Evolutionary conservation across 345 rosid genomes (phyloP).

Genomic region (Odontarrhena argentea): DNA sequence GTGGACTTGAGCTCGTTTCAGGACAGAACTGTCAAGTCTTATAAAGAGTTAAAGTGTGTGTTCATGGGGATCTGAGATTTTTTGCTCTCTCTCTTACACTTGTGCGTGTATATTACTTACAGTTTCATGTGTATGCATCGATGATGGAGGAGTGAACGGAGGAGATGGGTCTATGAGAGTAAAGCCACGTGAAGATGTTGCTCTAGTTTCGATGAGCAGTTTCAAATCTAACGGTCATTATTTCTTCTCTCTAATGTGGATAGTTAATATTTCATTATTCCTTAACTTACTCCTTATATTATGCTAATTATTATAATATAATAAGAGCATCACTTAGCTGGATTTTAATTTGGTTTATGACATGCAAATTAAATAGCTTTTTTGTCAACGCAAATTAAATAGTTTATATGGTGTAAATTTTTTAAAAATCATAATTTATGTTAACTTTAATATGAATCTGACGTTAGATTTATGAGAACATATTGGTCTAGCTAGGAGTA

Average conservation of each 20-base stretch:
- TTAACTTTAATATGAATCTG: too few species aligned
- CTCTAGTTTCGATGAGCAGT: conserved; percentile 31
- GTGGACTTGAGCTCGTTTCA: not conserved
- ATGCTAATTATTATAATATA: not conserved
- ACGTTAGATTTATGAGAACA: too few species aligned
- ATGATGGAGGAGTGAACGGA: conserved; percentile 38
- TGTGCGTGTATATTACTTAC: conserved; percentile 17
- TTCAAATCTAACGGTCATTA: conserved; percentile 33
- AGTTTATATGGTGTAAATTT: too few species aligned
- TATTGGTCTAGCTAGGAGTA: too few species aligned
- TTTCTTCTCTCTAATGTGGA: not conserved
- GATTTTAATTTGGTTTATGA: not conserved
- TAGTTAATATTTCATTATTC: not conserved
- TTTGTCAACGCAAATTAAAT: too few species aligned
- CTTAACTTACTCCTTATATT: conserved; percentile 7
- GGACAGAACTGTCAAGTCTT: not conserved
- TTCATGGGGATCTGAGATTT: conserved; percentile 39
- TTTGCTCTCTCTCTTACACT: not conserved
- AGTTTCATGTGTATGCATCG: conserved; percentile 22
- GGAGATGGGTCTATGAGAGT: conserved; percentile 38
- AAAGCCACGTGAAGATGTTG: conserved; percentile 36
- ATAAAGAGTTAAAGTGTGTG: conserved; percentile 14
- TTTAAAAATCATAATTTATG: too few species aligned
- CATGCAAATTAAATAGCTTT: not conserved
- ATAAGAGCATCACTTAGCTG: not conserved